Percentiles rank a stretch among this genome's conserved stretches.
Conservation (phyloP, 1,139 yeast genomes). For the Ogataea hybrid region DNA sequence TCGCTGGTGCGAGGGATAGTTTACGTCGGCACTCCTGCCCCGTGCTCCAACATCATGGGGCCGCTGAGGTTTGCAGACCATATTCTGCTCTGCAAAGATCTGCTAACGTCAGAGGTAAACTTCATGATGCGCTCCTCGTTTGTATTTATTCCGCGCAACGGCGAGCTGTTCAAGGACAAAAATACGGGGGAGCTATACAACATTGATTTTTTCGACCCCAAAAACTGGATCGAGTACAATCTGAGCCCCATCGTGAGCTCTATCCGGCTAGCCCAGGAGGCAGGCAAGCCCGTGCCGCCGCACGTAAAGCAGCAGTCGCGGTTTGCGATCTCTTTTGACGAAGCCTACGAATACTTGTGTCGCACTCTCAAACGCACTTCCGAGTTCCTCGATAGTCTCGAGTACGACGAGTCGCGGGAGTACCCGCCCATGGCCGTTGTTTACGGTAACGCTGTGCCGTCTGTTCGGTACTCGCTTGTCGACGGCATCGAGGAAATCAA, state of each 20-base stretch:
- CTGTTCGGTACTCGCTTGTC: constrained; percentile 77
- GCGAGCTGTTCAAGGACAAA: constrained; percentile 67
- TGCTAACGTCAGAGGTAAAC: constrained; percentile 76
- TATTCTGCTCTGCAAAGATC: constrained; percentile 68
- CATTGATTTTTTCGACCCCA: constrained; percentile 75
- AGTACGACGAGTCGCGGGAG: constrained; percentile 44
- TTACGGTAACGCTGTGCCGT: constrained; percentile 79
- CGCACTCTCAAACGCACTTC: constrained; percentile 63
- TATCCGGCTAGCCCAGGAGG: constrained; percentile 22
- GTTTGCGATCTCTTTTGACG: constrained; percentile 44
- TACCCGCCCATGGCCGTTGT: constrained; percentile 86
- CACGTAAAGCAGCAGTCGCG: constrained; percentile 21
- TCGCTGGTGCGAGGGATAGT: constrained; percentile 66
- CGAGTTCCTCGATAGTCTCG: constrained; percentile 55
- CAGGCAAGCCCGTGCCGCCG: constrained; percentile 17
- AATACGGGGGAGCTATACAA: constrained; percentile 56
- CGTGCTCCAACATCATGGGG: constrained; percentile 83
- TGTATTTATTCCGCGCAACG: constrained; percentile 71
- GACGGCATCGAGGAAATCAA: constrained; percentile 57
- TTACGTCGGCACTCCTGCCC: constrained; percentile 81
- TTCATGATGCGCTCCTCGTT: constrained; percentile 87
- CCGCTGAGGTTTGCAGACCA: constrained; percentile 82
- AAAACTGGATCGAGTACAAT: constrained; percentile 75
- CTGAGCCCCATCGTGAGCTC: constrained; percentile 72
- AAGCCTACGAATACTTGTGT: constrained; percentile 61